Evolutionary conservation across 1,284 basidiomycete species (phyloP).

Genomic region (Ceratobasidium sp.): DNA sequence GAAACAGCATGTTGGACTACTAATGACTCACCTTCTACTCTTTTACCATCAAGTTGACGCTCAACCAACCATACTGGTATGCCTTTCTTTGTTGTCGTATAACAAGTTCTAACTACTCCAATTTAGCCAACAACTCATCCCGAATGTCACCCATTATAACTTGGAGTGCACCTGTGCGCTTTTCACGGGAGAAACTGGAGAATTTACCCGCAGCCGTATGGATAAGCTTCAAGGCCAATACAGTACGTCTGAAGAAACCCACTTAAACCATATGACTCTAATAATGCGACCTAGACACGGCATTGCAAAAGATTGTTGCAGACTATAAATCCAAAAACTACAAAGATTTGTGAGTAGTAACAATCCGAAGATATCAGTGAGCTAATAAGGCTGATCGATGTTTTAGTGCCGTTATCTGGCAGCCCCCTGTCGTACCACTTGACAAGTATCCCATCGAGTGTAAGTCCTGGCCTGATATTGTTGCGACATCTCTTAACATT

Average conservation of each 20-base stretch:
- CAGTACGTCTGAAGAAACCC: conserved; percentile 22
- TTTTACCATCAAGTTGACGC: conserved; percentile 26
- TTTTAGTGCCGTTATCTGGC: conserved; percentile 50
- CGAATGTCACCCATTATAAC: conserved; percentile 50
- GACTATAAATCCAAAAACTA: conserved; percentile 52
- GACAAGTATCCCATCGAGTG: conserved; percentile 53
- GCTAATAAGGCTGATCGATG: conserved; percentile 46
- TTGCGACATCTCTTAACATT: neutral
- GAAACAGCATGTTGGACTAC: neutral
- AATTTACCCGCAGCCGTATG: conserved; percentile 54
- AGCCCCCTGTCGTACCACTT: conserved; percentile 54
- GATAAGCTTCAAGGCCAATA: conserved; percentile 54
- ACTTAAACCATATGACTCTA: too few species aligned
- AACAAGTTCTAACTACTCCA: neutral
- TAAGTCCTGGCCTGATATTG: conserved; percentile 8
- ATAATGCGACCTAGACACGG: conserved; percentile 47
- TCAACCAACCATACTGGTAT: conserved; percentile 51
- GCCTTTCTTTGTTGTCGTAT: neutral
- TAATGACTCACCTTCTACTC: neutral
- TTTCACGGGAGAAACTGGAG: conserved; percentile 52
- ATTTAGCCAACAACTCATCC: conserved; percentile 48
- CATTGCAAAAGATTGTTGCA: conserved; percentile 51
- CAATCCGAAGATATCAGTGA: too few species aligned
- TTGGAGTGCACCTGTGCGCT: conserved; percentile 54
- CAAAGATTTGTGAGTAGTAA: conserved; percentile 50